Conservation (phyloP, 139 green algal genomes). For the Tetradesmus lagerheimii region DNA sequence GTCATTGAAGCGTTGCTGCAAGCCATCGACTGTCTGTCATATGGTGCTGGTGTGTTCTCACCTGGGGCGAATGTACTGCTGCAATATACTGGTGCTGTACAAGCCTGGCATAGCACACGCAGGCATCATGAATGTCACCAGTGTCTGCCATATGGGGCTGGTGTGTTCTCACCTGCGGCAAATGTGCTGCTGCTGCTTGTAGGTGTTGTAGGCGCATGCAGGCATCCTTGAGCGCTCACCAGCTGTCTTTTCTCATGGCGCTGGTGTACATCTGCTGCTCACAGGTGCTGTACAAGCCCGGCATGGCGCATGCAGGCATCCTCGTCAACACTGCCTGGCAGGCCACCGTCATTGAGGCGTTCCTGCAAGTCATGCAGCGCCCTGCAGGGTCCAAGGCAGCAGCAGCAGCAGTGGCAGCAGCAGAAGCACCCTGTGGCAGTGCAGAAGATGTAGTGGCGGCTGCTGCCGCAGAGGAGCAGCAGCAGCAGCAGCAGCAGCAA, state of each 20-base stretch:
- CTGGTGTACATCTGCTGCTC: not conserved
- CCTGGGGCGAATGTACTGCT: no score
- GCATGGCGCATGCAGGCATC: conserved; percentile 32
- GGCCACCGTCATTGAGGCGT: not conserved
- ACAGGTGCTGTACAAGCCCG: conserved; percentile 35
- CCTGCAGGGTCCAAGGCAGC: not conserved
- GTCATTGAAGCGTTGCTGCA: not conserved
- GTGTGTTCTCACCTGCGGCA: no score
- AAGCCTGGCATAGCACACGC: conserved; percentile 36
- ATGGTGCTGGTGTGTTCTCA: no score
- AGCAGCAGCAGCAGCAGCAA: not conserved
- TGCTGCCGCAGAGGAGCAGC: not conserved
- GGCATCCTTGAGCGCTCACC: no score
- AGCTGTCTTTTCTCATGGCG: not conserved
- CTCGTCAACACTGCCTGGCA: conserved; percentile 17
- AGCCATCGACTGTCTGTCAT: not conserved
- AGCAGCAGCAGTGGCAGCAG: conserved; percentile 30
- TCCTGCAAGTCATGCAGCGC: not conserved
- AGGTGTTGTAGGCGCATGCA: no score
- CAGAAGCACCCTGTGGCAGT: not conserved
- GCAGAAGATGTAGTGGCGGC: not conserved
- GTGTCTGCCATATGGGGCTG: not conserved
- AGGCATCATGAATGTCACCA: conserved; percentile 18
- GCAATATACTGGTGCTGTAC: conserved; percentile 13
- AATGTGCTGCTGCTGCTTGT: not conserved